Conservation (phyloP, 2,329 filamentous ascomycete genomes). For the Fusarium subtropicale region DNA sequence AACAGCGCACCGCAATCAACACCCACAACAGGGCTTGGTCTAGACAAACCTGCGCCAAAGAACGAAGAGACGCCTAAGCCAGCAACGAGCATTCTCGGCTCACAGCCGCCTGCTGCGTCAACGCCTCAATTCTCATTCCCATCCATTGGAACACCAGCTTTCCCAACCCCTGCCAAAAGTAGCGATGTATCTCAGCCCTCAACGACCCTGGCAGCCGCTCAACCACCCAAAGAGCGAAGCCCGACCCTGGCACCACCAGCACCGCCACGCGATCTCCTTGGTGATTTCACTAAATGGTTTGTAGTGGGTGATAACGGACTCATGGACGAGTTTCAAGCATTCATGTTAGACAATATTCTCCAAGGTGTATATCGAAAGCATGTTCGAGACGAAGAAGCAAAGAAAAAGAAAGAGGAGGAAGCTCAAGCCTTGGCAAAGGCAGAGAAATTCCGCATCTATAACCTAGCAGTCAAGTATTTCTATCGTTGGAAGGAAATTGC, state of each 20-base stretch:
- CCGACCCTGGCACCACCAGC: conserved; percentile 23
- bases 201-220: conserved; percentile 3
- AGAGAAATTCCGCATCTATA: conserved; percentile 61
- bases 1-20: conserved; percentile 1
- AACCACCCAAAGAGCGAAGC: conserved; percentile 17
- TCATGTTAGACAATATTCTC: conserved; percentile 60
- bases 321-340: conserved; percentile 62
- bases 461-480: conserved; percentile 65
- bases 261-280: conserved; percentile 57
- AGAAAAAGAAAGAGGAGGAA: conserved; percentile 61
- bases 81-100: conserved; percentile 6
- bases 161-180: neutral
- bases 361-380: conserved; percentile 56
- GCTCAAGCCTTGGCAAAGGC: conserved; percentile 60
- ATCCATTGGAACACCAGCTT: conserved; percentile 8
- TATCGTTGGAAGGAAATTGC: conserved; percentile 66
- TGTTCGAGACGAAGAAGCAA: conserved; percentile 56
- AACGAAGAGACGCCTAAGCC: conserved; percentile 11
- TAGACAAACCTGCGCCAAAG: neutral
- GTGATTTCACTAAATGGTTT: conserved; percentile 65
- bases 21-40: neutral
- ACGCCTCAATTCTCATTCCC: conserved; percentile 28
- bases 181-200: conserved; percentile 4
- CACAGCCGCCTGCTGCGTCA: neutral
- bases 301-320: conserved; percentile 66